Evolutionary conservation across 345 rosid species (phyloP), one percentile per base, ranked within the genome.

Genomic region (Lepidium sativum): DNA sequence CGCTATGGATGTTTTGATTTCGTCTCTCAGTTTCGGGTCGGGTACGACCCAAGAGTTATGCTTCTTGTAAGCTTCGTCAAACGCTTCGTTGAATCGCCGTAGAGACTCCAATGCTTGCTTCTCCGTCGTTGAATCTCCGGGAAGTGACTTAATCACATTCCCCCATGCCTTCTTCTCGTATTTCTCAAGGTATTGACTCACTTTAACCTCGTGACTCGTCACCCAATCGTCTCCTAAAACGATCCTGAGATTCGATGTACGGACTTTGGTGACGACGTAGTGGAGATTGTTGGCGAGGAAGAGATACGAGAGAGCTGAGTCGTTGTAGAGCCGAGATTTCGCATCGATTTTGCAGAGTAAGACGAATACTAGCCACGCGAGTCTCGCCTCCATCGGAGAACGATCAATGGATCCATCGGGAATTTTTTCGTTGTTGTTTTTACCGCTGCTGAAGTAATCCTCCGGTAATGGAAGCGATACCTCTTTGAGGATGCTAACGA

Each of bases 131-230:
- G 63, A 52, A 55, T 63, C 59, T 29, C 69, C 68, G 10, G 87
- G 82, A 23, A 86, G 43, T 0, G 87, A 59, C 9, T 54, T 34
- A 1, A 81, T 25, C 41, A 83, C 89, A 40, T 71, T 72, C 35
- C 63, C 78, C 96, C 96, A 89, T 11, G 83, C 89, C 48, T 76
- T 38, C 43, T 81, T 82, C 73, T 83, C 91, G 71, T 81, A 89
- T 23, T 79, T 89, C 15, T 70, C 73, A 0, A 77, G 76, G 76
- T 82, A 89, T 48, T 80, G 87, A 51, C 6, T 78, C 53, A 80
- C 83, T 61, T 79, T 86, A 0, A 70, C 71, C 60, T 81, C 89
- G 58, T 86, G 91, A 40, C 82, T 77, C 7, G 67, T 20, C 10
- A 77, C 54, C 96, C 96, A 86, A 8, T 80, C 84, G 31, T 80